A percentile compares a stretch with the other conserved stretches of the same genome.
Evolutionary conservation across 148 eudicot species (phyloP).

Genomic region (Silene conica): DNA sequence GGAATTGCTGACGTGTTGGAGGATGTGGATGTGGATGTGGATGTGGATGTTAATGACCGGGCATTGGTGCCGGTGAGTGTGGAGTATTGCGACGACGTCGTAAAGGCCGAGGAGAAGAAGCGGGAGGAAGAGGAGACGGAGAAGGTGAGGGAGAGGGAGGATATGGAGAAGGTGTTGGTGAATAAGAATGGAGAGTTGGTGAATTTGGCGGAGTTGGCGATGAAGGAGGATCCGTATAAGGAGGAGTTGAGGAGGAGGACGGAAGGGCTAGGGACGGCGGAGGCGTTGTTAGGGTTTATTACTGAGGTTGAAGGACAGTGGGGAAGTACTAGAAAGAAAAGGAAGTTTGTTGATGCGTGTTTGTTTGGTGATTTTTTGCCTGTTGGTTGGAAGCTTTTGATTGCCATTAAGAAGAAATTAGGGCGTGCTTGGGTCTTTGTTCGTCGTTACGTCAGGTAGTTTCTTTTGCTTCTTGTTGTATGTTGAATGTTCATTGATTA

Average conservation of each 20-base stretch:
- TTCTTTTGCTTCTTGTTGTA: neutral
- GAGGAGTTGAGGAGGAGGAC: slow-evolving; percentile 53
- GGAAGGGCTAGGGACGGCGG: slow-evolving; percentile 43
- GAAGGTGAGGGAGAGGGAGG: slow-evolving; percentile 22
- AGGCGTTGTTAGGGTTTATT: slow-evolving; percentile 71
- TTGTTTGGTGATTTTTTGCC: slow-evolving; percentile 73
- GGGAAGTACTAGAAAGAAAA: slow-evolving; percentile 87
- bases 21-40: neutral
- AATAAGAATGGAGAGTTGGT: slow-evolving; percentile 57
- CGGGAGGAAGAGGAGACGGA: slow-evolving; percentile 26
- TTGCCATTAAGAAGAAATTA: slow-evolving; percentile 69
- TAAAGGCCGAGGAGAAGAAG: slow-evolving; percentile 27
- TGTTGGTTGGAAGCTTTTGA: slow-evolving; percentile 67
- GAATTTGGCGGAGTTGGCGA: slow-evolving; percentile 49
- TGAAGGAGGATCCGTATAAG: slow-evolving; percentile 54
- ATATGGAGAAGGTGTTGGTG: slow-evolving; percentile 48
- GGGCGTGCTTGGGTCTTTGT: slow-evolving; percentile 66
- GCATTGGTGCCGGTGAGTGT: slow-evolving; percentile 38
- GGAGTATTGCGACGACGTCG: slow-evolving; percentile 28
- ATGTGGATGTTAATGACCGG: neutral
- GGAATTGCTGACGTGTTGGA: neutral
- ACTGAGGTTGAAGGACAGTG: slow-evolving; percentile 64
- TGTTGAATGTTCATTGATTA: no score
- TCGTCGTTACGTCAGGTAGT: slow-evolving; percentile 76
- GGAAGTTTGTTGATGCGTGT: slow-evolving; percentile 76